Conservation (phyloP, 2,329 filamentous ascomycete species). For the Juglanconis oblonga region DNA sequence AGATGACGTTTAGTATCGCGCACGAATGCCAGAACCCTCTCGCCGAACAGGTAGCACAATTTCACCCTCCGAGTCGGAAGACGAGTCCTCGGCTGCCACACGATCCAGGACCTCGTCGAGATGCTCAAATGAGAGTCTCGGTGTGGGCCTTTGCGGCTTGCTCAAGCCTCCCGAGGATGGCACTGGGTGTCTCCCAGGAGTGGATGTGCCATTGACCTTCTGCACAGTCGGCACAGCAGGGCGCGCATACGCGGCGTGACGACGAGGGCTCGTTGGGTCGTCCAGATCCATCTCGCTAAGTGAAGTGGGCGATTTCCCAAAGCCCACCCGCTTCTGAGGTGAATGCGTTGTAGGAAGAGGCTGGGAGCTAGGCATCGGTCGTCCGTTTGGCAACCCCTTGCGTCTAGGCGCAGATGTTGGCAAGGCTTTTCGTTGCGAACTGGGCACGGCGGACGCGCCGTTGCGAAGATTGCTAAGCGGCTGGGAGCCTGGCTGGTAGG, state of each 20-base stretch:
- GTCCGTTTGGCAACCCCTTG: slow-evolving; percentile 49
- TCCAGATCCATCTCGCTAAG: slow-evolving; percentile 49
- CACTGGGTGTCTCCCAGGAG: slow-evolving; percentile 38
- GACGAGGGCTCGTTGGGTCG: slow-evolving; percentile 33
- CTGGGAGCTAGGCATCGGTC: slow-evolving; percentile 31
- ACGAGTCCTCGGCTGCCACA: slow-evolving; percentile 47
- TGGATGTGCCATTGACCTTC: slow-evolving; percentile 37
- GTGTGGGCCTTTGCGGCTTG: slow-evolving; percentile 35
- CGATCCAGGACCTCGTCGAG: slow-evolving; percentile 58
- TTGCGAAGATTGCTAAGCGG: slow-evolving; percentile 33
- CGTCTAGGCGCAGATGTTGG: slow-evolving; percentile 45
- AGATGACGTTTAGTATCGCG: background rate
- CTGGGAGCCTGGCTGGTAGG: slow-evolving; percentile 45
- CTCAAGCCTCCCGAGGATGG: slow-evolving; percentile 50
- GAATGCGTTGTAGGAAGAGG: slow-evolving; percentile 27
- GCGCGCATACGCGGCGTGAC: slow-evolving; percentile 22
- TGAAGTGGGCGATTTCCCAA: slow-evolving; percentile 42
- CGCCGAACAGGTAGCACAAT: slow-evolving; percentile 44
- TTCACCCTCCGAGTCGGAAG: slow-evolving; percentile 57
- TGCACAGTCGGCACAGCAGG: slow-evolving; percentile 38
- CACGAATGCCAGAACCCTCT: slow-evolving; percentile 10
- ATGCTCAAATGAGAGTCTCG: slow-evolving; percentile 50
- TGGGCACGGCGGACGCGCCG: slow-evolving; percentile 27
- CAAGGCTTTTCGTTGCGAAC: slow-evolving; percentile 36
- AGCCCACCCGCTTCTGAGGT: slow-evolving; percentile 43